Evolutionary conservation across 2,329 filamentous ascomycete species (phyloP), one percentile per base, ranked within the genome.

Genomic region (Fusarium bulbicola): DNA sequence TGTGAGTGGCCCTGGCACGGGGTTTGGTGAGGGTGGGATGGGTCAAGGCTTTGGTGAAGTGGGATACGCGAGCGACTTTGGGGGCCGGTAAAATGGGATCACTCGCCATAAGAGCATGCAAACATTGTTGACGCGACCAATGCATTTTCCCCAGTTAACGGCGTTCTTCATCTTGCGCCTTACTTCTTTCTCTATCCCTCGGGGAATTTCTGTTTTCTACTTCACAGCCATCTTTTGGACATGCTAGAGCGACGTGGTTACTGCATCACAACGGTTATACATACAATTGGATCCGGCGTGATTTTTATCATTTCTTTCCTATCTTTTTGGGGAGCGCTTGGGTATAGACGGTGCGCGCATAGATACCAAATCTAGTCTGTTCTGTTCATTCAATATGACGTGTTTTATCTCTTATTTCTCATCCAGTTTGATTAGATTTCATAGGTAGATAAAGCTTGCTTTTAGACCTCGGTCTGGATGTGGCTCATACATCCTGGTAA

Each of bases 1-100:
- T 74, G 86, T 92, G 43, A 91, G 89, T 63, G 88, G 88, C 2
- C 88, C 90, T 4, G 90, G 89, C 37, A 90, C 87, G 8, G 88
- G 88, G 1, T 90, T 86, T 64, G 88, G 87, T 16, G 86, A 88
- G n/a, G 87, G 87, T 4, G 85, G 87, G 14, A 84, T 90, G 84
- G 81, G 81, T 32, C 88, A 89, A 74, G 86, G 85, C 64, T 90
- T 86, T 76, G 86, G 77, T 36, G 77, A 79, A 42, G 79, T 79
- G 74, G 77, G 77, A 58, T 79, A 79, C 43, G 62, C 73, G 26
- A 79, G 77, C 47, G 77, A 79, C 46, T 79, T 78, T 54, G 77
- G 77, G 16, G 77, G 77, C 24, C 77, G 75, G 30, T 78, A 63
- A 58, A 42, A 53, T 47, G 37, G 45, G 24, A 30, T 47, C 60